Evolutionary conservation across 768 basidiomycete species (phyloP).

Genomic region (Tubosaeta sp.): DNA sequence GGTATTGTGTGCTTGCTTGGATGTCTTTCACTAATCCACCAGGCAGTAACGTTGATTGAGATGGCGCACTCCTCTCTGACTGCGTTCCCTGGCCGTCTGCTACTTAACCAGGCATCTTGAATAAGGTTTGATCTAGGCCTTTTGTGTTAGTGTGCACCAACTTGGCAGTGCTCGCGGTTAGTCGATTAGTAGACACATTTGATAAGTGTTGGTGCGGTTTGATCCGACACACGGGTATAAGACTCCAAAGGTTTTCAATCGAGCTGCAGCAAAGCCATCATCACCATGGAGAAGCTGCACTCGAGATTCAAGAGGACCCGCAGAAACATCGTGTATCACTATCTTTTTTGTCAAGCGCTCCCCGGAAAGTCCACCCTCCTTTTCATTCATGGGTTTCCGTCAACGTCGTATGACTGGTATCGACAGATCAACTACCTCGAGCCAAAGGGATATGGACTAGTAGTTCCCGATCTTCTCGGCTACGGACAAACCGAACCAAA

Average conservation of each 20-base stretch:
- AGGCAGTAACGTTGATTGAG: neutral
- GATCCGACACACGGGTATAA: neutral
- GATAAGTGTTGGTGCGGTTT: neutral
- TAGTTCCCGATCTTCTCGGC: constrained; percentile 48
- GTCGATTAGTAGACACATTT: too few species aligned
- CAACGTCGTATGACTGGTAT: constrained; percentile 41
- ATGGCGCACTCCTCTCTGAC: neutral
- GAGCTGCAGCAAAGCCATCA: neutral
- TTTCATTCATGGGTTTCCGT: constrained; percentile 44
- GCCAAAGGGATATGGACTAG: constrained; percentile 38
- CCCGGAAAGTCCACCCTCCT: constrained; percentile 36
- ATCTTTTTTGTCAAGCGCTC: constrained; percentile 26
- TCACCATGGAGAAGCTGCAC: constrained; percentile 24
- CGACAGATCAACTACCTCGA: constrained; percentile 37
- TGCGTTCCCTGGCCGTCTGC: neutral
- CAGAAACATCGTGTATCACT: constrained; percentile 35
- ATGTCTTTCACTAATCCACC: too few species aligned
- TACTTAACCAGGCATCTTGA: neutral
- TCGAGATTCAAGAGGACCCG: constrained; percentile 33
- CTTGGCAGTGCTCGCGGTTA: too few species aligned
- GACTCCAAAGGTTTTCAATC: too few species aligned
- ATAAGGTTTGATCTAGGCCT: neutral
- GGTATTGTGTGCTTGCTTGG: neutral
- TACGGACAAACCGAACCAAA: constrained; percentile 42
- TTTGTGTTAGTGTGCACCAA: neutral